These are phyloP conservation scores for Debaryomyces robertsiae DNA, from an alignment of 1,139 yeast genomes.

Conservation along the genomic window DNA sequence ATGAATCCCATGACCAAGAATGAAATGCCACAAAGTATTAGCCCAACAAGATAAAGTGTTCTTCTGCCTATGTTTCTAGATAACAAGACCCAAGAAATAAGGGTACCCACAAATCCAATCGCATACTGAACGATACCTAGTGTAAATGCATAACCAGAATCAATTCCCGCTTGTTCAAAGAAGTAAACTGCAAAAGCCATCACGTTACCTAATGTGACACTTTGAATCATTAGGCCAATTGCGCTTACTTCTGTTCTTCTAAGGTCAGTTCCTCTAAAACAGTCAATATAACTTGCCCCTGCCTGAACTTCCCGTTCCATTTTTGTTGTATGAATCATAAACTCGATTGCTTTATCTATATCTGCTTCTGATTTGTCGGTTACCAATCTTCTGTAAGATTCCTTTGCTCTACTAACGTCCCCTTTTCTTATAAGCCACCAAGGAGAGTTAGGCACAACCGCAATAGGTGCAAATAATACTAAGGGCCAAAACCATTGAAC, in stretches of 20 bases:
- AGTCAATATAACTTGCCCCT: slow-evolving; percentile 42
- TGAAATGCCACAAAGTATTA: slow-evolving; percentile 36
- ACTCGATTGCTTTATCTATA: slow-evolving; percentile 43
- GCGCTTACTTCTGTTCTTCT: slow-evolving; percentile 60
- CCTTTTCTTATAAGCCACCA: slow-evolving; percentile 47
- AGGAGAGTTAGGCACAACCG: slow-evolving; percentile 45
- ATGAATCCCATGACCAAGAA: slow-evolving; percentile 51
- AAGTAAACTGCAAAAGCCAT: slow-evolving; percentile 58
- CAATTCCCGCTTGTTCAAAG: slow-evolving; percentile 53
- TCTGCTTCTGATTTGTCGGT: too few species aligned
- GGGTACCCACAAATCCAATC: slow-evolving; percentile 54
- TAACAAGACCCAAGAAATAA: slow-evolving; percentile 53
- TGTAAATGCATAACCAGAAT: slow-evolving; percentile 44
- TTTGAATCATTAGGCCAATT: slow-evolving; percentile 52
- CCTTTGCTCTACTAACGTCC: slow-evolving; percentile 35
- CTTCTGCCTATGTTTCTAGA: slow-evolving; percentile 51
- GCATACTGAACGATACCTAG: slow-evolving; percentile 49
- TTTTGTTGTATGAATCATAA: slow-evolving; percentile 44
- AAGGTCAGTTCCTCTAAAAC: slow-evolving; percentile 52
- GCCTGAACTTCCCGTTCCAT: slow-evolving; percentile 42
- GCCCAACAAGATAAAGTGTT: slow-evolving; percentile 48
- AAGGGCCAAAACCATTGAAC: slow-evolving; percentile 66
- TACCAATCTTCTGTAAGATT: slow-evolving; percentile 36
- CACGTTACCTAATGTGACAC: slow-evolving; percentile 53
- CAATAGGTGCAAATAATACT: slow-evolving; percentile 41